A percentile compares a stretch with the other conserved stretches of the same genome.
phyloP scores from a whole-genome alignment of 2,329 filamentous ascomycete genomes.

The Cladophialophora psammophila region DNA sequence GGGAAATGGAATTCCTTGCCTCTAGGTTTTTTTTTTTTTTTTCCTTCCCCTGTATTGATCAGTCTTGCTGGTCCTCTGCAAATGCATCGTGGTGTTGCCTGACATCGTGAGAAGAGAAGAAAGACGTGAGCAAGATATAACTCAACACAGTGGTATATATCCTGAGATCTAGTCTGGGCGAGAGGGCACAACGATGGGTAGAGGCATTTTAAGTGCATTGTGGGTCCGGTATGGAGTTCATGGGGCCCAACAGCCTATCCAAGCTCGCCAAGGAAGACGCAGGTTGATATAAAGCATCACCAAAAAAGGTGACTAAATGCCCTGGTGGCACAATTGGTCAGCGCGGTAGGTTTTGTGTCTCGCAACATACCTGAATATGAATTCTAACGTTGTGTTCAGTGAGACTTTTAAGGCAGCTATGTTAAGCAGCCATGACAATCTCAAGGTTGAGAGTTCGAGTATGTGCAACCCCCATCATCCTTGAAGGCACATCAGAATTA shows the following conservation, averaged over 20 bases:
- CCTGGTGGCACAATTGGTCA: constrained; percentile 41
- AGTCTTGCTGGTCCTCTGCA: neutral
- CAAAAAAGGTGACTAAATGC: no score
- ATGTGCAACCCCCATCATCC: neutral
- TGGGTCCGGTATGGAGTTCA: no score
- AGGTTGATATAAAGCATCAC: no score
- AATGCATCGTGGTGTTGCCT: neutral
- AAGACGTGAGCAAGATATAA: neutral
- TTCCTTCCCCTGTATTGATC: neutral
- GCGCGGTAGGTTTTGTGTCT: constrained; percentile 25
- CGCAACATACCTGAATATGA: no score
- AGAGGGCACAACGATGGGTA: no score
- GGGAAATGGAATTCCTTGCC: neutral
- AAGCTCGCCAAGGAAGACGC: neutral
- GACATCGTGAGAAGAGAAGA: neutral
- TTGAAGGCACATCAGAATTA: neutral
- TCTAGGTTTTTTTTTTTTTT: no score
- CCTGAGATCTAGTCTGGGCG: no score
- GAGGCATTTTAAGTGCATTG: no score
- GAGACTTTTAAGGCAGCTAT: constrained; percentile 38
- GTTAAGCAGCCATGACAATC: constrained; percentile 19
- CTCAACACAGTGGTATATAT: neutral
- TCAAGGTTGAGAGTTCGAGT: constrained; percentile 39
- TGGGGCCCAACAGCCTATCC: neutral
- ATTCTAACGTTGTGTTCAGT: constrained; percentile 5